phyloP scores from a whole-genome alignment of 345 rosid genomes.

The Aethionema arabicum region DNA sequence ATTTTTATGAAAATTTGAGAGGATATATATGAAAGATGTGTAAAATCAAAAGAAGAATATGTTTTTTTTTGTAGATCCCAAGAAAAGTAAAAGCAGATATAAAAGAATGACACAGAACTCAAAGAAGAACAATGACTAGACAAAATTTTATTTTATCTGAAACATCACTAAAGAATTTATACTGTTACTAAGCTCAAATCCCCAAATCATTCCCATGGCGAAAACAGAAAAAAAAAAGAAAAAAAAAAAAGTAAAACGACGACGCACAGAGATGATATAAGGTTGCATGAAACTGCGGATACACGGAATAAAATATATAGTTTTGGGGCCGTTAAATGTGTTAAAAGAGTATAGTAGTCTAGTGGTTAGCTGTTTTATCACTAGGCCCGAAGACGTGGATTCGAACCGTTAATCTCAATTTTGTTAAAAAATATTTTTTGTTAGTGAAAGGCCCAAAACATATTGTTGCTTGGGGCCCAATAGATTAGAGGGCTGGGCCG shows the following conservation, averaged over 20 bases:
- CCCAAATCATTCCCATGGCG: conserved; percentile 24
- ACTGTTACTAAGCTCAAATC: conserved; percentile 29
- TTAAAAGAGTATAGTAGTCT: too few relatives aligned
- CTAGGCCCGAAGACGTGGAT: too few relatives aligned
- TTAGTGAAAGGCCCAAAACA: too few relatives aligned
- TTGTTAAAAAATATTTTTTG: too few relatives aligned
- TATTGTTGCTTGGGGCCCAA: too few relatives aligned
- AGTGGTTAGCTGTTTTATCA: too few relatives aligned
- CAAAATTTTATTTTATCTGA: conserved; percentile 23
- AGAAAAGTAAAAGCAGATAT: conserved; percentile 31
- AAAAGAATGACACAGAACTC: conserved; percentile 37
- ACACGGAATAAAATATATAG: too few relatives aligned
- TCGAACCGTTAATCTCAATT: too few relatives aligned
- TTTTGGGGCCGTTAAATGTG: too few relatives aligned
- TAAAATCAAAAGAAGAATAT: not conserved
- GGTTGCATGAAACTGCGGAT: too few relatives aligned
- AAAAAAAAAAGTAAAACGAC: conserved; percentile 30
- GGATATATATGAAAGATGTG: conserved; percentile 29
- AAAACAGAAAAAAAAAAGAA: conserved; percentile 25
- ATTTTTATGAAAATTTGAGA: conserved; percentile 33
- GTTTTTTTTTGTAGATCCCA: conserved; percentile 35
- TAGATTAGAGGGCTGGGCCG: too few relatives aligned
- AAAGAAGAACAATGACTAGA: conserved; percentile 37
- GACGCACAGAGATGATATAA: too few relatives aligned
- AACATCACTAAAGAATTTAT: conserved; percentile 26